Conservation (phyloP, 352 stramenopile species). For the Elongisporangium anandrum region DNA sequence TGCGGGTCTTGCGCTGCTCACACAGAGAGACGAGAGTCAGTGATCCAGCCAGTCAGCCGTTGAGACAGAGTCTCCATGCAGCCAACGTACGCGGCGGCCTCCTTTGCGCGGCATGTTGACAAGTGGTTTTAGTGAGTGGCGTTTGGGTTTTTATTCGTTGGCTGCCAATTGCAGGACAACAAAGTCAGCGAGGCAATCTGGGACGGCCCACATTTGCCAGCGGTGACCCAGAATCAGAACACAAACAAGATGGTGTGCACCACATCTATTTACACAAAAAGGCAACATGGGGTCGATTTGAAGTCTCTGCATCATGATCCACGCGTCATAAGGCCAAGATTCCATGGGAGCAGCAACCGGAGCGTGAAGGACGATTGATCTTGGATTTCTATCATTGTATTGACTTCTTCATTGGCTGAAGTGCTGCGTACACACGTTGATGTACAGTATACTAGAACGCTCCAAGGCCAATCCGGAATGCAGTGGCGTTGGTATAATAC, state of each 20-base stretch:
- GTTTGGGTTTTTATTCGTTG: constrained; percentile 3
- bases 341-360: too few species aligned
- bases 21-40: neutral
- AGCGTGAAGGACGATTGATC: too few species aligned
- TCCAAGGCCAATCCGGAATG: too few species aligned
- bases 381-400: too few species aligned
- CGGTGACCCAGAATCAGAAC: neutral
- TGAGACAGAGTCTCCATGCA: too few species aligned
- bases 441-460: too few species aligned
- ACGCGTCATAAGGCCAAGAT: too few species aligned
- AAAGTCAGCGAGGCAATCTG: constrained; percentile 1
- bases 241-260: constrained; percentile 1
- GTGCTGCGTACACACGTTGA: too few species aligned
- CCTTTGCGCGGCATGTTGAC: constrained; percentile 75
- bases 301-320: too few species aligned
- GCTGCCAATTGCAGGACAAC: neutral
- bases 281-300: too few species aligned
- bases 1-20: constrained; percentile 75
- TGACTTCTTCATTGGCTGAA: too few species aligned
- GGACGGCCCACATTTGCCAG: constrained; percentile 1
- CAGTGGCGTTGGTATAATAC: neutral
- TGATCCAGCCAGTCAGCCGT: constrained; percentile 2
- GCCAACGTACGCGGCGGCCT: constrained; percentile 84
- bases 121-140: neutral
- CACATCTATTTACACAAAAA: neutral